Evolutionary conservation across 1,284 basidiomycete species (phyloP), one percentile per base, ranked within the genome.

Genomic region (Sporisorium graminicola): DNA sequence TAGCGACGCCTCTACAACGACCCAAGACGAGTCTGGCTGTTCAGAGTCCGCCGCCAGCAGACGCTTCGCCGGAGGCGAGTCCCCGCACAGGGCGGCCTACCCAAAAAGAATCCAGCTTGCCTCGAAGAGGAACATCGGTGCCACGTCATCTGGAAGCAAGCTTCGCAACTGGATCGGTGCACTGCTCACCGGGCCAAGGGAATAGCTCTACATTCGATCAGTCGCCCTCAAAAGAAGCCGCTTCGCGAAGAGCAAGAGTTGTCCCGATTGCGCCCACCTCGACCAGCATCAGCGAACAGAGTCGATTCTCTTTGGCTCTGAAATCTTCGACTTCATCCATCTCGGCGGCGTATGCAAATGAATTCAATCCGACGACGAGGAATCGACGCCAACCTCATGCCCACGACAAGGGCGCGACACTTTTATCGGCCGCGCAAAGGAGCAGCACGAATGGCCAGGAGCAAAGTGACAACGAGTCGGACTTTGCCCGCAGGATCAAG

Each of bases 301-400:
- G 65, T 14, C 54, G 65, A n/a, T 69, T 69, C 6, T 69, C 66
- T 14, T 52, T 63, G 8, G 66, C 66, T 1, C 27, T 69, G 37
- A 51, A 58, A 6, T 69, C 66, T 12, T 63, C 66, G 6, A 69
- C 27, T n/a, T 63, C 66, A 31, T 63, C 60, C 18, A 20, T 58
- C 27, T 68, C 60, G 16, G 42, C 55, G 10, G 35, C 24, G 16
- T 51, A 61, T 27, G 49, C 6, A 40, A 18, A 35, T 26, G 33
- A 29, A 35, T 13, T 37, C 22, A 7, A 18, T 18, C 0, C 16
- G 1, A 24, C 43, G 18, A 22, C 7, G 0, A 37, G 10, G 22
- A 44, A 37, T 22, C 42, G 42, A 26, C 53, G 33, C 27, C 56
- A 49, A 24, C 13, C 33, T 22, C 40, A 22, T 18, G 16, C 27